Conservation (phyloP, 1,284 basidiomycete genomes). For the Melanopsichium pennsylvanicum region DNA sequence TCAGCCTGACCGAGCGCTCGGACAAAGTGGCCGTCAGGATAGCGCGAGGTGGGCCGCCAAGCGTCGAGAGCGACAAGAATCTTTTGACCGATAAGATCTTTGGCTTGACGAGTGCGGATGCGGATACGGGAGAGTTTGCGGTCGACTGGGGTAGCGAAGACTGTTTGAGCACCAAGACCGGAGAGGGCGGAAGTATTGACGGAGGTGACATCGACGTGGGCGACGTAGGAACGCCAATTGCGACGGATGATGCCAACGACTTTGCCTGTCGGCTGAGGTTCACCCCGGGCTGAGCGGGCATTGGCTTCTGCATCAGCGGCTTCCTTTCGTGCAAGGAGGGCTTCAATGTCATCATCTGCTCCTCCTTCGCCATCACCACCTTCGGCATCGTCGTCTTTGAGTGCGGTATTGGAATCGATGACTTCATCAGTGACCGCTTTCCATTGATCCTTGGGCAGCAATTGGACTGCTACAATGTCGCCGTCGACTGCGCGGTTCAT, state of each 20-base stretch:
- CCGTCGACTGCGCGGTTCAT: slow-evolving; percentile 97
- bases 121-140: slow-evolving; percentile 91
- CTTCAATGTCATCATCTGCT: slow-evolving; percentile 69
- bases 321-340: slow-evolving; percentile 40
- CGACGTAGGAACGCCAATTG: slow-evolving; percentile 92
- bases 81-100: slow-evolving; percentile 86
- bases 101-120: slow-evolving; percentile 91
- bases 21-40: slow-evolving; percentile 97
- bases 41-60: slow-evolving; percentile 86
- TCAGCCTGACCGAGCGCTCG: slow-evolving; percentile 89
- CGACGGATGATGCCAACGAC: slow-evolving; percentile 92
- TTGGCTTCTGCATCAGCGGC: slow-evolving; percentile 64
- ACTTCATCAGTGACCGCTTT: slow-evolving; percentile 91
- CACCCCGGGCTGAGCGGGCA: slow-evolving; percentile 68
- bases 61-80: slow-evolving; percentile 93
- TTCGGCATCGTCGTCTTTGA: slow-evolving; percentile 86
- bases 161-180: slow-evolving; percentile 85
- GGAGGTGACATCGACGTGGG: slow-evolving; percentile 90
- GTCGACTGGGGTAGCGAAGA: slow-evolving; percentile 94
- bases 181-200: slow-evolving; percentile 76
- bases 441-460: slow-evolving; percentile 90
- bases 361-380: slow-evolving; percentile 60
- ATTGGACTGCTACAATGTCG: slow-evolving; percentile 88
- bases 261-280: slow-evolving; percentile 86
- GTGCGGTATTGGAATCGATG: slow-evolving; percentile 78